Base-by-base conservation (phyloP, 176 grass and related monocot species). In the Oryza glumipatula region DNA sequence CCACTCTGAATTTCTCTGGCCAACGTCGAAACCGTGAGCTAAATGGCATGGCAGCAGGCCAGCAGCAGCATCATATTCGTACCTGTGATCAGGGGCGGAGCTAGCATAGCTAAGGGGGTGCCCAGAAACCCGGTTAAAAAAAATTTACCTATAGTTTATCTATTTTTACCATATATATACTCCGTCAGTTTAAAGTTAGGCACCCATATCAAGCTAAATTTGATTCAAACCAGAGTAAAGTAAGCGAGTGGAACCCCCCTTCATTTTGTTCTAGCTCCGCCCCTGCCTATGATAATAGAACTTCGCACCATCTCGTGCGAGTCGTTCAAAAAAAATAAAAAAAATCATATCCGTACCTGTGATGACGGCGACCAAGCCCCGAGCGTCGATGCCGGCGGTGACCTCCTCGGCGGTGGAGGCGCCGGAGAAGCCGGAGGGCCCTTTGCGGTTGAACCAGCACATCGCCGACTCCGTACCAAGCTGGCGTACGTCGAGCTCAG, bases 331-430 rank as follows among this genome's bases (percentile, higher is more conserved):
- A 32, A 30, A 30, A 0, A 30, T 1, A 30, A 30, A 30, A 32
- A 32, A 32, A 32, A 32, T 32, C 30, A 32, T 32, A 32, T 32
- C 30, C 30, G 14, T 33, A 79, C 80, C 91, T 69, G 85, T 97
- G 68, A 94, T 70, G 76, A 94, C 71, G 65, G 91, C 94, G 26
- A 84, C 81, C 5, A 97, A 51, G 9, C 87, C 80, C 6, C 77
- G 54, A 39, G 81, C 94, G 60, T 97, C 84, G 38, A 88, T 7
- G 69, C 87, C 82, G 72, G 67, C 64, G 28, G 91, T 94, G 44
- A 92, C 89, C 48, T 92, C 87, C 89, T 94, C 88, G 2, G 94
- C 88, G 21, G 86, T 96, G n/a, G 91, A 93, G 44, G 86, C 74
- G 45, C 89, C 83, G 21, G 81, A 82, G 88, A 97, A 97, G 84